A percentile compares a stretch with the other conserved stretches of the same genome.
phyloP scores from a whole-genome alignment of 257 asterid genomes.

The Capsicum rhomboideum region DNA sequence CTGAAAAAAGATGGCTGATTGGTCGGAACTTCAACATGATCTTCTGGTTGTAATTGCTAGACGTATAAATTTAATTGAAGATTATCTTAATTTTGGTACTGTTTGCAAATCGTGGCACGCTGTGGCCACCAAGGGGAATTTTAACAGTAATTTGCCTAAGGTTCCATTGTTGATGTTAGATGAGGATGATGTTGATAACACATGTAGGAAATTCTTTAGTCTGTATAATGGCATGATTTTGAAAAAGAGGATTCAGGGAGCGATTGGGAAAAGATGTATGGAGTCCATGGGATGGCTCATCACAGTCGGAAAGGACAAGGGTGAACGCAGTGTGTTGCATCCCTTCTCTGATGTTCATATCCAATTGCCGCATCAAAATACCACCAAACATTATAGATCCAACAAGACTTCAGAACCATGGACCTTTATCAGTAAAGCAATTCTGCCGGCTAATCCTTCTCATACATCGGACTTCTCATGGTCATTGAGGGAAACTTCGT shows the following conservation, averaged over 20 bases:
- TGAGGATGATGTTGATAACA: background rate
- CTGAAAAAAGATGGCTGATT: background rate
- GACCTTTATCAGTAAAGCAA: background rate
- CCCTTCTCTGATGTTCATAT: background rate
- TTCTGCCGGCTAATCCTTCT: background rate
- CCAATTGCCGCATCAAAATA: background rate
- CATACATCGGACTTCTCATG: background rate
- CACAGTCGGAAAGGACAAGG: background rate
- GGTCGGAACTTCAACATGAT: background rate
- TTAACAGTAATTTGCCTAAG: background rate
- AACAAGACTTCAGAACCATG: background rate
- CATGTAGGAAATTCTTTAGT: background rate
- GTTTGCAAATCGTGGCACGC: background rate
- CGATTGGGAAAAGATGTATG: background rate
- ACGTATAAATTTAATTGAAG: background rate
- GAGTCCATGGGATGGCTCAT: background rate
- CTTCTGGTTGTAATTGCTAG: background rate
- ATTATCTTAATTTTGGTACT: background rate
- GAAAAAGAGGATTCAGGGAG: background rate
- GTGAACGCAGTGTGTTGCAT: background rate
- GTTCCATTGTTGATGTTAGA: background rate
- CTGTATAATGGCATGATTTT: background rate
- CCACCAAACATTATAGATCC: background rate
- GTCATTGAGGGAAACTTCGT: background rate
- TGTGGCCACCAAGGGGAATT: background rate